Evolutionary conservation across 2,329 filamentous ascomycete species (phyloP), one percentile per base, ranked within the genome.

Genomic region (Ophiostoma sp.): DNA sequence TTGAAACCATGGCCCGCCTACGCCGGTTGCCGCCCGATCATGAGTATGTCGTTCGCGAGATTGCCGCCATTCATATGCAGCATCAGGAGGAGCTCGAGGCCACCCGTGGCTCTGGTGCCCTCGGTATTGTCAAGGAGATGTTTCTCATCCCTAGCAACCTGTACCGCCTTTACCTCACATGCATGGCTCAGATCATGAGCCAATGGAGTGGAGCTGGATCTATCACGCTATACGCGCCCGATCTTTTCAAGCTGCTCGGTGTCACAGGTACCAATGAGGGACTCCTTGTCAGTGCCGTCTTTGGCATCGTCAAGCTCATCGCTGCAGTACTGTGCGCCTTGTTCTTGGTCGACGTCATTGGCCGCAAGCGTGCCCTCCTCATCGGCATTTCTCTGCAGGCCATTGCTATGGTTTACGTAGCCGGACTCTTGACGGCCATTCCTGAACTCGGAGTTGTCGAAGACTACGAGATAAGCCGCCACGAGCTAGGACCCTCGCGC

Each of bases 161-260:
- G n/a, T 57, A 57, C 52, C 52, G 52, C 52, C 52, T 57, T 5
- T 57, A 57, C 8, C 52, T 57, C 52, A 27, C 52, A 27, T 57
- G 52, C 52, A 27, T 23, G n/a, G 52, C 52, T 13, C 52, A 57
- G 52, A n/a, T 57, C 52, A 57, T 57, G 52, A 57, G 52, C 52
- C 52, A 57, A 13, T 57, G 52, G 52, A 57, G 52, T 17, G 52
- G 52, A 3, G 52, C 52, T 8, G 52, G 52, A 10, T 57, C 52
- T 7, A 57, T 57, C 10, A 57, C 52, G 10, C n/a, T 57, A 8
- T 57, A 57, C 52, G 52, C 52, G 3, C 52, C 52, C n/a, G 52
- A 57, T 27, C 52, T 57, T 27, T 57, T 57, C 23, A 23, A 27
- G n/a, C n/a, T 57, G n/a, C 52, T 57, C 8, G 52, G 52, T 27